Base-by-base conservation (phyloP, 306 rosid genomes). In the Cicer pinnatifidum region DNA sequence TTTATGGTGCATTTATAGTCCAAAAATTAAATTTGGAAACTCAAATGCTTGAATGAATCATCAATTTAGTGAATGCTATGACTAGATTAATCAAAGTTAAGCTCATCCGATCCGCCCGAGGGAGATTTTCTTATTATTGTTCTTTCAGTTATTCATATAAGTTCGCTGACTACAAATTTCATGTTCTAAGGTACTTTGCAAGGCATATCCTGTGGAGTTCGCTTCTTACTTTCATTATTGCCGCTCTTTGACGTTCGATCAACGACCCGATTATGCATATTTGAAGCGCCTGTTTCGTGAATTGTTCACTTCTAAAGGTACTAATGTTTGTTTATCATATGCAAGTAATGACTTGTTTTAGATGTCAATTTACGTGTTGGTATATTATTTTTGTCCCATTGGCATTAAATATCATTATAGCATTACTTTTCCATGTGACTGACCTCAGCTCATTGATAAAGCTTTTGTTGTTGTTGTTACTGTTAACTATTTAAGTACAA, bases 181-280 rank as follows among this genome's bases (percentile, higher is more conserved):
- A 19, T 58, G 59, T 28, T 83, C 72, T 69, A 52, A 87, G 93
- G 70, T 78, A 38, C 84, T 89, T 20, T 89, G 91, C 81, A 85
- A 83, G 76, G 79, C 91, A 0, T 82, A 80, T 82, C 89, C 91
- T 9, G 82, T 61, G 71, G 89, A 89, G 72, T 85, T 89, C 11
- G 88, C 88, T n/a, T 89, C 89, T 38, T 89, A 87, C 85, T 85
- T 89, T 70, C 91, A 82, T 39, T 87, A 89, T 78, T 89, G 94
- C 66, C 94, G 78, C 62, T 87, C 89, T 3, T 80, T 89, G 77
- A 82, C 79, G 20, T 89, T 89, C 73, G 94, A 89, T 79, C 91
- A 89, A 75, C 80, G 78, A 15, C 91, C 94, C 33, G 94, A 89
- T 82, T 89, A 89, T 70, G 88, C 77, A 72, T 87, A 85, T 78